A percentile compares a stretch with the other conserved stretches of the same genome.
Evolutionary conservation across 2,329 filamentous ascomycete species (phyloP).

Genomic region (Ceratocystis harringtonii): DNA sequence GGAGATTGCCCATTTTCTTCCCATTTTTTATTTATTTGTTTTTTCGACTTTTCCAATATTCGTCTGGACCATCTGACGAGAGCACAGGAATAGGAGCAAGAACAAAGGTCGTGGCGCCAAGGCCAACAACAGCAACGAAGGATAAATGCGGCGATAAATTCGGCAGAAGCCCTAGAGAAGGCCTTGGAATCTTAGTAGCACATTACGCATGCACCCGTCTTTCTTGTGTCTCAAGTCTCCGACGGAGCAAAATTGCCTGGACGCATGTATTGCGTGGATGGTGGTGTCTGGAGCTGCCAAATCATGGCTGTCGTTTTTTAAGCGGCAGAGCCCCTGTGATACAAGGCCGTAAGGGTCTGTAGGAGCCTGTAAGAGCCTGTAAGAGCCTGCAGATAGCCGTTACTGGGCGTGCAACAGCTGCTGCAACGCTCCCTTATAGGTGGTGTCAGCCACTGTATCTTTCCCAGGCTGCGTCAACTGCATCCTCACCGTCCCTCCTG

Average conservation of each 20-base stretch:
- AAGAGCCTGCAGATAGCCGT: no score
- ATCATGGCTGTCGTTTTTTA: not conserved
- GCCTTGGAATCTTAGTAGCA: not conserved
- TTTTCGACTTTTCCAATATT: no score
- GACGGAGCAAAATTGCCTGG: not conserved
- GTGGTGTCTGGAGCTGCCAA: not conserved
- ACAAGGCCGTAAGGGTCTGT: not conserved
- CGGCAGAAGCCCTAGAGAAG: not conserved
- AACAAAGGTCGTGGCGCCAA: not conserved
- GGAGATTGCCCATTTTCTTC: no score
- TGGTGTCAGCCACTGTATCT: no score
- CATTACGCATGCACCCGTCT: not conserved
- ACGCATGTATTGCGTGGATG: not conserved
- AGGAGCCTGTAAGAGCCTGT: no score
- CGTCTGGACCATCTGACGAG: not conserved
- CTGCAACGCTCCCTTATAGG: no score
- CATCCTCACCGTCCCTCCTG: no score
- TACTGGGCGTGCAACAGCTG: no score
- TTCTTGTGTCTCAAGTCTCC: not conserved
- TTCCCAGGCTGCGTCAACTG: no score
- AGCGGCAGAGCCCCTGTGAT: not conserved
- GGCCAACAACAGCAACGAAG: not conserved
- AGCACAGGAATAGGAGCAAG: not conserved
- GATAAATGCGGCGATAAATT: not conserved
- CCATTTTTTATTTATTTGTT: no score